Base-by-base conservation (phyloP, 1,139 yeast species). In the Scheffersomyces illinoinensis region DNA sequence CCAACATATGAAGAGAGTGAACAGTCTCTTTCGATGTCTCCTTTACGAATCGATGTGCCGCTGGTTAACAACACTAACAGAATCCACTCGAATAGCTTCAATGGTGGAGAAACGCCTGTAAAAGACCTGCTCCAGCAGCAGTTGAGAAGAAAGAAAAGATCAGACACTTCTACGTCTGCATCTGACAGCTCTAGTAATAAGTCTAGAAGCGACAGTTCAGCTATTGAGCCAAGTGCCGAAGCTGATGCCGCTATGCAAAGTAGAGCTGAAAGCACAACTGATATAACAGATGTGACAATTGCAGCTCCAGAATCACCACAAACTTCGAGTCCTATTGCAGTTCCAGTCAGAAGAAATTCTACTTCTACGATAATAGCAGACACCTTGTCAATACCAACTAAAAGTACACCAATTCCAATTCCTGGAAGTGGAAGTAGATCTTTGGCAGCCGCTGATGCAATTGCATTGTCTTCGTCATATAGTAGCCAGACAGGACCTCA, bases 1-100 rank as follows among this genome's bases (percentile, higher is more conserved):
- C 83, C 83, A 5, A 83, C 84, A 1, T 79, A 82, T 3, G 76
- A 72, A 53, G 74, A 69, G 47, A 59, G 56, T 12, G 68, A 66
- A 54, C 74, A 67, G 6, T 59, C 66, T 10, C 55, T 65, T 48
- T 67, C 70, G n/a, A 64, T 71, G 51, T 73, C 80, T 4, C 85
- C 85, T 3, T 64, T 73, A 51, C 62, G 76, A 53, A 69, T 71
- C 4, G 71, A 67, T 53, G 64, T 59, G 5, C 54, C 64, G 4
- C 17, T 33, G 17, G 10, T 33, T 3, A 14, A 33, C 10, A 33
- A 14, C 43, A 33, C 43, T 14, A 33, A 33, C 43, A 8, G 43
- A 12, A 33, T 33, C 17, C 47, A 56, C 8, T 46, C 26, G n/a
- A 48, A n/a, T 20, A 48, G 51, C 21, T 48, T 48, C 26, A 24